These are phyloP conservation scores for Hondaea fermentalgiana DNA, from an alignment of 108 stramenopile species.

Conservation along the genomic window DNA sequence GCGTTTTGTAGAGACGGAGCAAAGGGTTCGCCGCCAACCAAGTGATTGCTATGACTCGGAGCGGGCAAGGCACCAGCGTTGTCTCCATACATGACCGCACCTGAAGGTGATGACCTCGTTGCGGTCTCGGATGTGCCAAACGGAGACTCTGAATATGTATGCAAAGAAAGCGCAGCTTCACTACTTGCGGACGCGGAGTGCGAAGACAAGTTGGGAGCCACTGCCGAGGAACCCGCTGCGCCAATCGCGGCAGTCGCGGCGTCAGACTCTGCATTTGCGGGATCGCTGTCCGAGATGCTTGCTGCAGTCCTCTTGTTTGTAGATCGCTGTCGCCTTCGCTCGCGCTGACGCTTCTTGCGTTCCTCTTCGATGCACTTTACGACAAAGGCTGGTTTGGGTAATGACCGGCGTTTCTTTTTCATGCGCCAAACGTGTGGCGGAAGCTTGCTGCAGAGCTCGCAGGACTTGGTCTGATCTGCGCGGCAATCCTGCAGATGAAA, in stretches of 20 bases:
- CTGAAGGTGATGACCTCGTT: too few relatives aligned
- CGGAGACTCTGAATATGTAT: too few relatives aligned
- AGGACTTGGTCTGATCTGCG: not conserved
- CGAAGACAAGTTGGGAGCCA: too few relatives aligned
- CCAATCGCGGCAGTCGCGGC: not conserved
- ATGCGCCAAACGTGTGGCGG: not conserved
- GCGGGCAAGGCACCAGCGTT: too few relatives aligned
- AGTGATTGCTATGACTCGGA: too few relatives aligned
- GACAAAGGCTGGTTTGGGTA: not conserved
- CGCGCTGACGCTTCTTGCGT: not conserved
- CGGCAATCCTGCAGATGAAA: not conserved
- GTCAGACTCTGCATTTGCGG: not conserved
- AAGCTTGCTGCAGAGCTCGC: not conserved
- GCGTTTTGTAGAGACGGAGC: too few relatives aligned
- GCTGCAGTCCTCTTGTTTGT: not conserved
- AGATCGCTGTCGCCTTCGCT: not conserved
- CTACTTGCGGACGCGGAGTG: too few relatives aligned
- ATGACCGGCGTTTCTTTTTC: conserved; percentile 3
- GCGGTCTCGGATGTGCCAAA: too few relatives aligned
- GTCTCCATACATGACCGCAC: too few relatives aligned
- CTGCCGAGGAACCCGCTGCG: too few relatives aligned
- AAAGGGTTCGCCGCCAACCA: too few relatives aligned
- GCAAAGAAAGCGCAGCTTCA: too few relatives aligned
- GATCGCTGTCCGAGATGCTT: not conserved
- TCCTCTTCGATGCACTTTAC: not conserved